phyloP scores from a whole-genome alignment of 495 filamentous ascomycete genomes.

The Penicillium egyptiacum region DNA sequence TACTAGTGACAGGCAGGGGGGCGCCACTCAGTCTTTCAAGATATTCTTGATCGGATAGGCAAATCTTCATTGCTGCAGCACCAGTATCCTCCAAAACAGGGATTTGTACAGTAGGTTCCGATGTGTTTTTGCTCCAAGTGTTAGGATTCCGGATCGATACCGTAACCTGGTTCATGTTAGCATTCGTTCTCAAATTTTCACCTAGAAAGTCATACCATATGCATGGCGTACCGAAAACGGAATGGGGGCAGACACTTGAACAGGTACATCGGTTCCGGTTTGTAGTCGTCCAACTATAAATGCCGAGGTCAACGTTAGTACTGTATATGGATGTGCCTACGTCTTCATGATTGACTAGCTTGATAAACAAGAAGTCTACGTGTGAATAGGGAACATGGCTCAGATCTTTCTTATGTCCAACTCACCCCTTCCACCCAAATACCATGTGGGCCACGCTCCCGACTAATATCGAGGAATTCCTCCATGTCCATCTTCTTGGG shows the following conservation, averaged over 20 bases:
- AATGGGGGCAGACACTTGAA: neutral
- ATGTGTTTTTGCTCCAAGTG: neutral
- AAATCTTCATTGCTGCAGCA: neutral
- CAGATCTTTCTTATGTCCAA: neutral
- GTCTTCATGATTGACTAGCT: neutral
- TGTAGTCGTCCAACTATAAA: neutral
- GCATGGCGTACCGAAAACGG: neutral
- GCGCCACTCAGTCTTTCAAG: neutral
- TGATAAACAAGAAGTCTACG: neutral
- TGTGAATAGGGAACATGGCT: neutral
- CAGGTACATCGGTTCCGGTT: neutral
- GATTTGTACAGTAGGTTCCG: neutral
- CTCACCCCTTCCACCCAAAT: conserved; percentile 7
- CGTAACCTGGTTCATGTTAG: neutral
- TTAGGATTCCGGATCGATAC: neutral
- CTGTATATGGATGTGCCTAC: neutral
- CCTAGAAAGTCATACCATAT: neutral
- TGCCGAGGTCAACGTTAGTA: neutral
- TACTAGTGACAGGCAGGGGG: neutral
- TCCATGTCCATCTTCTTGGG: neutral
- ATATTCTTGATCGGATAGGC: neutral
- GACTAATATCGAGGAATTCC: neutral
- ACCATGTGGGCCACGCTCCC: neutral
- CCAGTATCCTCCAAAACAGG: neutral
- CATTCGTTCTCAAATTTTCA: neutral